Conservation (phyloP, 192 early-diverging fungal species). For the Coemansia aciculifera region DNA sequence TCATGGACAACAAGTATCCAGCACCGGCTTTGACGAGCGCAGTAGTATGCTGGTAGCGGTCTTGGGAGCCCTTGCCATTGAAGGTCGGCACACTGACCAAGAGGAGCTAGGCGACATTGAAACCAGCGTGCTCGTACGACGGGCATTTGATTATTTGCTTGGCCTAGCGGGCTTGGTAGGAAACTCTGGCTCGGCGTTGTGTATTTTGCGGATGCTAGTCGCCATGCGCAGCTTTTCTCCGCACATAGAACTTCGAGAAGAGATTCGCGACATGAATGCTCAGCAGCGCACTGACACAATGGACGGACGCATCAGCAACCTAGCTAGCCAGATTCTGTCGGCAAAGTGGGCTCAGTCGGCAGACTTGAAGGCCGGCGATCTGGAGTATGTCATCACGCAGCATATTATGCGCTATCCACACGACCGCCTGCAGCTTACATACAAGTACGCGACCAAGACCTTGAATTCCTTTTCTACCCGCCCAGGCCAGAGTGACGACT, state of each 20-base stretch:
- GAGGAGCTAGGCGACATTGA: slow-evolving; percentile 23
- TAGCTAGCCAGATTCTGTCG: slow-evolving; percentile 29
- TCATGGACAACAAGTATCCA: background rate
- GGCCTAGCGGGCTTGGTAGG: slow-evolving; percentile 15
- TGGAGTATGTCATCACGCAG: slow-evolving; percentile 34
- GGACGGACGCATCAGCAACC: slow-evolving; percentile 37
- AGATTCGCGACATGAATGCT: slow-evolving; percentile 12
- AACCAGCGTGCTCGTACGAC: slow-evolving; percentile 20
- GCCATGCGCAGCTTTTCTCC: slow-evolving; percentile 25
- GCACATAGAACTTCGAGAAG: slow-evolving; percentile 6
- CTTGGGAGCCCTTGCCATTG: slow-evolving; percentile 29
- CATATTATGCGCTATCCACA: slow-evolving; percentile 41
- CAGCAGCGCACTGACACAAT: slow-evolving; percentile 33
- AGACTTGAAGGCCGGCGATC: slow-evolving; percentile 21
- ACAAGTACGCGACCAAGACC: slow-evolving; percentile 25
- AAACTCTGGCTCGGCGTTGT: slow-evolving; percentile 13
- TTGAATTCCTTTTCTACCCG: slow-evolving; percentile 12
- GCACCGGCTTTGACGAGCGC: background rate
- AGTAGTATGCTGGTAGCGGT: slow-evolving; percentile 12
- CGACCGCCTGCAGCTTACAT: slow-evolving; percentile 27
- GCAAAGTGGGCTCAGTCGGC: slow-evolving; percentile 18
- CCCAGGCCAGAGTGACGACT: background rate
- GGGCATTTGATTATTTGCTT: slow-evolving; percentile 44
- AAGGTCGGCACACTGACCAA: slow-evolving; percentile 27
- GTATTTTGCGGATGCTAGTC: slow-evolving; percentile 37